A percentile compares a stretch with the other conserved stretches of the same genome.
Conservation (phyloP, 179 eudicot species). For the Corrigiola litoralis region DNA sequence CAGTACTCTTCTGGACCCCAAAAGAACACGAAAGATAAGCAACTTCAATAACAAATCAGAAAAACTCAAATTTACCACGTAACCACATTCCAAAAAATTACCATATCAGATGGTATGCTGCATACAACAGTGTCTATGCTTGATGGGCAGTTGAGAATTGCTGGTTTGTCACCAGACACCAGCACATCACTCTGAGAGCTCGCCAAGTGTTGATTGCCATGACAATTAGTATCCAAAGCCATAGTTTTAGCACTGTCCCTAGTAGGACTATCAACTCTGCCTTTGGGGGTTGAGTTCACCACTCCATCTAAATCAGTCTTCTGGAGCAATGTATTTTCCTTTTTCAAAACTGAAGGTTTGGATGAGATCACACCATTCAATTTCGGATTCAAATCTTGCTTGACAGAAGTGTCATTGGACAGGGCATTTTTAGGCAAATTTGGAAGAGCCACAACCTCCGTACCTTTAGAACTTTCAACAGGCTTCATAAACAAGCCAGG, state of each 20-base stretch:
- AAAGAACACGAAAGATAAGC: not conserved
- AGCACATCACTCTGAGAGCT: constrained; percentile 1
- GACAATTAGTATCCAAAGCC: not conserved
- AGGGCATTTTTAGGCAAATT: constrained; percentile 4
- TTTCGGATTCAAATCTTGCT: constrained; percentile 25
- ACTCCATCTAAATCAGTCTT: constrained; percentile 6
- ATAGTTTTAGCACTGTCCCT: not conserved
- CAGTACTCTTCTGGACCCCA: constrained; percentile 10
- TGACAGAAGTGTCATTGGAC: constrained; percentile 16
- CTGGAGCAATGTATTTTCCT: constrained; percentile 7
- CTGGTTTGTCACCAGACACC: constrained; percentile 8
- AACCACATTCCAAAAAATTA: too few relatives aligned
- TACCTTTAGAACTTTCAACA: constrained; percentile 4
- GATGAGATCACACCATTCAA: constrained; percentile 10
- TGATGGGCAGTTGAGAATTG: not conserved
- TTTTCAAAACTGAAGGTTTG: constrained; percentile 13
- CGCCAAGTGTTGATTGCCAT: not conserved
- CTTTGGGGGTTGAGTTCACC: constrained; percentile 1
- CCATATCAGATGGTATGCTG: constrained; percentile 15
- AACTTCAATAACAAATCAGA: not conserved
- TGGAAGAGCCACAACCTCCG: constrained; percentile 10
- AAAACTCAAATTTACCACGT: not conserved
- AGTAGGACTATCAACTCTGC: constrained; percentile 2
- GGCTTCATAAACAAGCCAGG: constrained; percentile 27
- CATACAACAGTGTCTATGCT: not conserved